Evolutionary conservation across 2,329 filamentous ascomycete genomes (phyloP).

Genomic region (Fusarium graminum): DNA sequence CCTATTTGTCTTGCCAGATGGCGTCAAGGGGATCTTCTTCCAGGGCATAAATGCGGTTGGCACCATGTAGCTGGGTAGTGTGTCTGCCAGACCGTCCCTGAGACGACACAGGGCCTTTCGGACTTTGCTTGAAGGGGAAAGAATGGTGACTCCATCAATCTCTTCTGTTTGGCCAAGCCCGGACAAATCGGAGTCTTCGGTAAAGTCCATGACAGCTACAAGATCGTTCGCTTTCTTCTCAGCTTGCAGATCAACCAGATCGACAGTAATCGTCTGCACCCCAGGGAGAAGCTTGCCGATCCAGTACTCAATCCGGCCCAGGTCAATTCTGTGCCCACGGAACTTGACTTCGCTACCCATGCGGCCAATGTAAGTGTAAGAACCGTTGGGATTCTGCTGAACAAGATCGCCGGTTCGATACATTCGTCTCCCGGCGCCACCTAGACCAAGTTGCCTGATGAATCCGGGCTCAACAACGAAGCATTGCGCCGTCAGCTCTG

Average conservation of each 20-base stretch:
- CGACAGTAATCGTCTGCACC: background rate
- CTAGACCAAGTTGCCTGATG: background rate
- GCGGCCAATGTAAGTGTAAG: conserved; percentile 5
- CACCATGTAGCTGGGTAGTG: conserved; percentile 4
- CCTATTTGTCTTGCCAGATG: conserved; percentile 6
- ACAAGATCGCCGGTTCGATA: conserved; percentile 10
- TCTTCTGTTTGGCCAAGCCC: background rate
- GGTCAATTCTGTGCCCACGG: conserved; percentile 7
- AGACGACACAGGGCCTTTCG: background rate
- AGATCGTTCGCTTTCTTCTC: background rate
- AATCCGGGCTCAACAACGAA: background rate
- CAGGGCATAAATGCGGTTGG: conserved; percentile 13
- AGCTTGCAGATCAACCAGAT: background rate
- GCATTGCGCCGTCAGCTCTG: background rate
- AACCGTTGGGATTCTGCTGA: background rate
- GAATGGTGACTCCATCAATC: background rate
- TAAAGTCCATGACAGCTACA: background rate
- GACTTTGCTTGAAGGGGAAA: background rate
- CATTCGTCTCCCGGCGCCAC: background rate
- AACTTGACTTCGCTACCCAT: conserved; percentile 10
- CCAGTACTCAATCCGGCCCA: conserved; percentile 13
- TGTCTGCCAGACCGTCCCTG: background rate
- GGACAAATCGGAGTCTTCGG: background rate
- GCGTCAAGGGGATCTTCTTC: conserved; percentile 1
- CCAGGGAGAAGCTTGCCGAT: background rate